These are phyloP conservation scores for Dryadomyces quercivorus DNA, from an alignment of 2,329 filamentous ascomycete species.

Conservation along the genomic window DNA sequence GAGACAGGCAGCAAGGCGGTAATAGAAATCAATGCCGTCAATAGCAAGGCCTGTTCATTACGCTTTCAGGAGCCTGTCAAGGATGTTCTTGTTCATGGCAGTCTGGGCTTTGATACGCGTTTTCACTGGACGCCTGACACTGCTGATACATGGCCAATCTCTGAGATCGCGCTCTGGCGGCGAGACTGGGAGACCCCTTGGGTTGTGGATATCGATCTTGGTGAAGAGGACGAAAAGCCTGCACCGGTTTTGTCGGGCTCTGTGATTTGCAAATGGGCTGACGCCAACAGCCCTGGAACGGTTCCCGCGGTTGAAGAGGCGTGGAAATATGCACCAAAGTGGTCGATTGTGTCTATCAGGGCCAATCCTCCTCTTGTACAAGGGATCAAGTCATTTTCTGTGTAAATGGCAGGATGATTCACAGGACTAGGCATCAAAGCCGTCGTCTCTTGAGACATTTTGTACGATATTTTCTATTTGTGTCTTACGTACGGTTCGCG, in stretches of 20 bases:
- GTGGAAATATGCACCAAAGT: constrained; percentile 61
- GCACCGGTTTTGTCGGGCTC: constrained; percentile 39
- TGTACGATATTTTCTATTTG: not conserved
- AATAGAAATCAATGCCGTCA: constrained; percentile 55
- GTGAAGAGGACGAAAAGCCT: constrained; percentile 9
- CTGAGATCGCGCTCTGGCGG: constrained; percentile 68
- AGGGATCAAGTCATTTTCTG: constrained; percentile 42
- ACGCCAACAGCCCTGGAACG: constrained; percentile 56
- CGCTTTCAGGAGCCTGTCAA: constrained; percentile 57
- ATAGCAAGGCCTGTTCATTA: constrained; percentile 70
- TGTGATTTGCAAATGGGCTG: constrained; percentile 76
- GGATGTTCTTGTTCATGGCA: constrained; percentile 52
- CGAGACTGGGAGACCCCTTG: constrained; percentile 67
- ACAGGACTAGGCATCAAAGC: not conserved
- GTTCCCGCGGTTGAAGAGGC: constrained; percentile 82
- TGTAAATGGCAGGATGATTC: not conserved
- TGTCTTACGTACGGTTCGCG: too few relatives aligned
- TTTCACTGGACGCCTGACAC: constrained; percentile 37
- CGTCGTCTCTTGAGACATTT: not conserved
- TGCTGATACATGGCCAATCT: constrained; percentile 37
- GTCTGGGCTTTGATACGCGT: constrained; percentile 44
- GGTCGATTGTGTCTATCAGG: constrained; percentile 64
- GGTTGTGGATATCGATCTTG: constrained; percentile 62
- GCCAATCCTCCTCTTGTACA: constrained; percentile 68
- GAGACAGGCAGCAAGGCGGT: constrained; percentile 33